Conservation (phyloP, 495 filamentous ascomycete genomes). For the Hypomontagnella monticulosa region DNA sequence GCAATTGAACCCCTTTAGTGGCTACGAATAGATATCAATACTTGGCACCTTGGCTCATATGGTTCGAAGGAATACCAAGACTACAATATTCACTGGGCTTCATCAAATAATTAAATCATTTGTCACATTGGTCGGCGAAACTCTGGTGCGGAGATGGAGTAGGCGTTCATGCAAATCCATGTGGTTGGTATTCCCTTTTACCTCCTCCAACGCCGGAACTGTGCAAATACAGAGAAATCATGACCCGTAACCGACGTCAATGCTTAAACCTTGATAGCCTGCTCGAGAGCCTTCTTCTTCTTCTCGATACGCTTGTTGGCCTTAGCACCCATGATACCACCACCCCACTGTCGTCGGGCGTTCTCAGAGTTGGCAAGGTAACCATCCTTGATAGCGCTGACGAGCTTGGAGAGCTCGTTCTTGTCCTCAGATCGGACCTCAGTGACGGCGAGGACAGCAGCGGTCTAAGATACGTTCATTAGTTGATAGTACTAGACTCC, state of each 20-base stretch:
- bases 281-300: constrained; percentile 94
- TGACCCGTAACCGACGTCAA: constrained; percentile 38
- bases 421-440: constrained; percentile 98
- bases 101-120: constrained; percentile 18
- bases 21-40: constrained; percentile 20
- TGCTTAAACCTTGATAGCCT: constrained; percentile 91
- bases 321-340: constrained; percentile 99
- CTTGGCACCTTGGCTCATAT: constrained; percentile 22
- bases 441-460: constrained; percentile 93
- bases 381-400: constrained; percentile 96
- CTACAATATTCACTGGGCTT: constrained; percentile 2
- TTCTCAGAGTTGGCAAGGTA: constrained; percentile 97
- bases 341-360: constrained; percentile 93
- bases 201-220: constrained; percentile 49
- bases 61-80: constrained; percentile 7
- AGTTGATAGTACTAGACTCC: background rate
- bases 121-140: constrained; percentile 46
- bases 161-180: constrained; percentile 45
- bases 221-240: constrained; percentile 42
- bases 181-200: constrained; percentile 50
- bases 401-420: constrained; percentile 93
- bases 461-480: constrained; percentile 70
- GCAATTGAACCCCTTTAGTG: constrained; percentile 16
- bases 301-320: constrained; percentile 91
- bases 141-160: constrained; percentile 32